A percentile compares a stretch with the other conserved stretches of the same genome.
phyloP scores from a whole-genome alignment of 352 stramenopile species.

The Pythium chondricola region DNA sequence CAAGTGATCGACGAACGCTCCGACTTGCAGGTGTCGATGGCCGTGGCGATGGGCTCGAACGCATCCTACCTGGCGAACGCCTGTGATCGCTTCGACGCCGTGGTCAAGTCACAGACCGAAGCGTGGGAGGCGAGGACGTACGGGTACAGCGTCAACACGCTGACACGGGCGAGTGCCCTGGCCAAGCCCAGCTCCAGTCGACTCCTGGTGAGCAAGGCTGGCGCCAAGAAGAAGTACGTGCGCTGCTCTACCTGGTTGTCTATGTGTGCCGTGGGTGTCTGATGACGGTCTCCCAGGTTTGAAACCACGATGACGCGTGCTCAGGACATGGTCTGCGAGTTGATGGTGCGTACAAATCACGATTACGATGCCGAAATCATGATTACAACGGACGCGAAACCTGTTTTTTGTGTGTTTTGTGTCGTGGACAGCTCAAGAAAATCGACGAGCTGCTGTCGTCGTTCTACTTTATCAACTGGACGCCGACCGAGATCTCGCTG shows the following conservation, averaged over 20 bases:
- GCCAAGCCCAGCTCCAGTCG: slow-evolving; percentile 46
- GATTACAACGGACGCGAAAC: not conserved
- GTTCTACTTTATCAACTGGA: slow-evolving; percentile 80
- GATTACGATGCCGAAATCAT: not conserved
- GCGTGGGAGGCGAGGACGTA: slow-evolving; percentile 65
- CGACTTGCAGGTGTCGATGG: slow-evolving; percentile 73
- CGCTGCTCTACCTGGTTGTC: not conserved
- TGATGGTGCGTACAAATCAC: slow-evolving; percentile 45
- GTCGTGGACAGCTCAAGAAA: slow-evolving; percentile 85
- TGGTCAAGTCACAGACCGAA: slow-evolving; percentile 64
- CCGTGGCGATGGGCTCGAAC: slow-evolving; percentile 68
- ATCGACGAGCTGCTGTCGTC: slow-evolving; percentile 71
- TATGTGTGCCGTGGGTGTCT: not conserved
- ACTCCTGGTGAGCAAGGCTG: slow-evolving; percentile 46
- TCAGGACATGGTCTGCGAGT: slow-evolving; percentile 78
- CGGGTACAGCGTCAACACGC: slow-evolving; percentile 61
- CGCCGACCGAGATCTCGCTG: slow-evolving; percentile 37
- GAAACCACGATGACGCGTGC: slow-evolving; percentile 71
- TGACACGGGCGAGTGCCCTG: slow-evolving; percentile 19
- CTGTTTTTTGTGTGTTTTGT: not conserved
- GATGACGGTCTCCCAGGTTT: slow-evolving; percentile 23
- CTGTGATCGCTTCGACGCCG: slow-evolving; percentile 54
- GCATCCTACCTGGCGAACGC: slow-evolving; percentile 61
- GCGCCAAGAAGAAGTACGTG: slow-evolving; percentile 63
- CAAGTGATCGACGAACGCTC: slow-evolving; percentile 67